phyloP scores from a whole-genome alignment of 2,329 filamentous ascomycete genomes.

The Magnaporthiopsis incrustans region DNA sequence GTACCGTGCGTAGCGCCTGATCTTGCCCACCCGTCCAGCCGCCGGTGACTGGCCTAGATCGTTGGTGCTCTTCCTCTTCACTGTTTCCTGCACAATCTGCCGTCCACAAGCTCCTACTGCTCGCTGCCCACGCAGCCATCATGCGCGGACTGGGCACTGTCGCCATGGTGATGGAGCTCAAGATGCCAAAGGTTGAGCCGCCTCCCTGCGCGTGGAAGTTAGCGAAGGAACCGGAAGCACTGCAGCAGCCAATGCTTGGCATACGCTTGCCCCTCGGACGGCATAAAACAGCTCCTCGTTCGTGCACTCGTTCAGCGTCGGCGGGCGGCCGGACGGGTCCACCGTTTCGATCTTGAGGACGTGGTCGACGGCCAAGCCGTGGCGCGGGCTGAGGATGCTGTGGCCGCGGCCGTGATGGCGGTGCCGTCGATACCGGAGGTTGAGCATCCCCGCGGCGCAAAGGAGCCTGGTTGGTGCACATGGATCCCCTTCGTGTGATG shows the following conservation, averaged over 20 bases:
- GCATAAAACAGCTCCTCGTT: constrained; percentile 58
- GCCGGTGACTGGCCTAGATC: too few species aligned
- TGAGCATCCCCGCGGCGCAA: constrained; percentile 31
- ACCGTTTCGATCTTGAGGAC: constrained; percentile 52
- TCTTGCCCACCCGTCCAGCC: too few species aligned
- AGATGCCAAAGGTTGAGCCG: constrained; percentile 52
- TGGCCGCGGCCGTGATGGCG: constrained; percentile 44
- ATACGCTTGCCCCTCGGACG: constrained; percentile 40
- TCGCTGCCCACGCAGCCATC: constrained; percentile 12
- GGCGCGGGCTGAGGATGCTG: constrained; percentile 37
- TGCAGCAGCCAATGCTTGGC: background rate
- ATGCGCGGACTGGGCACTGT: constrained; percentile 33
- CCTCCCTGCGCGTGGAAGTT: constrained; percentile 33
- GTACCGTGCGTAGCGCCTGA: too few species aligned
- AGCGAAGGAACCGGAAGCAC: background rate
- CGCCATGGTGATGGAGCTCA: constrained; percentile 48
- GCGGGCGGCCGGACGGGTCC: constrained; percentile 38
- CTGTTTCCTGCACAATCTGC: constrained; percentile 2
- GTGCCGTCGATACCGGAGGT: constrained; percentile 31
- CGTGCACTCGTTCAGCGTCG: constrained; percentile 43
- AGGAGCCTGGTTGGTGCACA: constrained; percentile 30
- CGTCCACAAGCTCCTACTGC: constrained; percentile 3
- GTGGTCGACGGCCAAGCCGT: constrained; percentile 56
- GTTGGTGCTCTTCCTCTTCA: too few species aligned
- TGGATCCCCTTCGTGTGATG: constrained; percentile 26